Evolutionary conservation across 139 green algal species (phyloP), one percentile per base, ranked within the genome.

Genomic region (Chlamydomonas eustigma): DNA sequence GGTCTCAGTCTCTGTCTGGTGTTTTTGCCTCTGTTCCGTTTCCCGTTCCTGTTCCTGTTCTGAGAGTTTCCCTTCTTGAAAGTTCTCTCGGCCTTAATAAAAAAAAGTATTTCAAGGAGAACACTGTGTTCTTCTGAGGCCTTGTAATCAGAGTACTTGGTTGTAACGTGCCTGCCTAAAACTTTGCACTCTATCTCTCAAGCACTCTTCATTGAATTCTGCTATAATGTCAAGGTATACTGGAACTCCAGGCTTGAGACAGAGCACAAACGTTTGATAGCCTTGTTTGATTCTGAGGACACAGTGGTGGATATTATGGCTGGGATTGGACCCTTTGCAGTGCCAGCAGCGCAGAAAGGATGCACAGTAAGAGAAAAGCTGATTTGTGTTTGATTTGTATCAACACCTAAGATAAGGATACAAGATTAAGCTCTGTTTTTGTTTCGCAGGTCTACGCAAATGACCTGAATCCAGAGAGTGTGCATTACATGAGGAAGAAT

Each of bases 241-340:
- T 99, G 96, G 96, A 99, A 99, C 88, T 97, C 91, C 0, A 79
- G 96, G 0, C 87, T 99, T 39, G 96, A 99, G 84, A 50, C 76
- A 28, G 96, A 99, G 85, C 96, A 99, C 89, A 76, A 87, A 39
- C 88, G 96, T 12, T 84, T 99, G 74, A 89, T 96, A 6, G 52
- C 75, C 18, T 58, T 33, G 2, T 94, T 96, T 69, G 36, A 76
- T 51, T 77, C 77, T 0, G 80, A 72, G 0, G 76, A 98, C 1
- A 76, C 92, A 4, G 78, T 99, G 25, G 75, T 91, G 4, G 93
- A 97, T 76, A 83, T 93, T 37, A 97, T 97, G 93, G 90, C 89
- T 12, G 93, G 96, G 51, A 94, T 99, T 4, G 96, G 96, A 6
- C 96, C 96, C 25, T 99, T 99, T 86, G 95, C 93, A 3, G 75